These are phyloP conservation scores for Ascocoryne sarcoides DNA, from an alignment of 2,329 filamentous ascomycete genomes.

Conservation along the genomic window DNA sequence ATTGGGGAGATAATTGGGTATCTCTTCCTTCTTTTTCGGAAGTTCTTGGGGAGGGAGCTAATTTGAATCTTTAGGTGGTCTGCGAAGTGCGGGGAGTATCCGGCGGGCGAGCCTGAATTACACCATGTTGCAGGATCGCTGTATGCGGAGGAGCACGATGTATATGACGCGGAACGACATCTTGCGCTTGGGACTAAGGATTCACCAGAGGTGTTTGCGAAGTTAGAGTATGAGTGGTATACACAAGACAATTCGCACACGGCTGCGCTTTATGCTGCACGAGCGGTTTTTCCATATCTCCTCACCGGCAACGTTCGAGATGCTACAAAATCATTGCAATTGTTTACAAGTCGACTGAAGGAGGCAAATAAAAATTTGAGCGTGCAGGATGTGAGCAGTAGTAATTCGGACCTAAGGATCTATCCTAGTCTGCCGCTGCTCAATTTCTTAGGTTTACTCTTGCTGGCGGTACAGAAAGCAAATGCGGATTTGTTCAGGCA, in stretches of 20 bases:
- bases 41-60: background rate
- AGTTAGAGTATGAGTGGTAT: constrained; percentile 92
- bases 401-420: constrained; percentile 64
- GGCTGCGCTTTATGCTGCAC: constrained; percentile 75
- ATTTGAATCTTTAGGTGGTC: constrained; percentile 56
- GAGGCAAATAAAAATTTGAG: constrained; percentile 48
- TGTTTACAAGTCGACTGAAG: constrained; percentile 62
- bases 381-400: constrained; percentile 72
- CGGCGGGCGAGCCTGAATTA: constrained; percentile 85
- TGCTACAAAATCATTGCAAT: constrained; percentile 71
- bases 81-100: constrained; percentile 73
- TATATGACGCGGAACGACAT: constrained; percentile 89
- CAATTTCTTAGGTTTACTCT: constrained; percentile 82
- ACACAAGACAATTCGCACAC: constrained; percentile 78
- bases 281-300: constrained; percentile 84
- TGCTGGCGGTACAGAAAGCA: constrained; percentile 76
- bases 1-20: constrained; percentile 75
- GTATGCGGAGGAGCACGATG: constrained; percentile 87
- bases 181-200: constrained; percentile 82
- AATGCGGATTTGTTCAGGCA: constrained; percentile 69
- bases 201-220: constrained; percentile 69
- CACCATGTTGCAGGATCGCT: constrained; percentile 85
- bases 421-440: constrained; percentile 89
- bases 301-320: constrained; percentile 83
- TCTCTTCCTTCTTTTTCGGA: constrained; percentile 24